These are phyloP conservation scores for Cryoendolithus antarcticus DNA, from an alignment of 2,329 filamentous ascomycete species.

Conservation along the genomic window DNA sequence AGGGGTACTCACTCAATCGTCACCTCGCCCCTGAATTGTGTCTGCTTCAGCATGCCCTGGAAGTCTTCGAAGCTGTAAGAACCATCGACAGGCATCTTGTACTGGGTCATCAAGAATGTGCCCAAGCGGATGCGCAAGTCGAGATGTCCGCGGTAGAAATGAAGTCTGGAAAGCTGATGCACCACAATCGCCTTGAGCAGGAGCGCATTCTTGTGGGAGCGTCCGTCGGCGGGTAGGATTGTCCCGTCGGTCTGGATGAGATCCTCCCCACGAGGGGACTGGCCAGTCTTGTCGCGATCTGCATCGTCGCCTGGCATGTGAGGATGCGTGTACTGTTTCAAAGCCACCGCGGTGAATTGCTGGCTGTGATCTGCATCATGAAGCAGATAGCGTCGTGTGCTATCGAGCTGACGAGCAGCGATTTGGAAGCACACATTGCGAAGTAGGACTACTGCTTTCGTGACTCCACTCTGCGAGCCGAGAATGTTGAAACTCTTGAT, in stretches of 20 bases:
- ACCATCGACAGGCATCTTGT: constrained; percentile 10
- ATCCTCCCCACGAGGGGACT: neutral
- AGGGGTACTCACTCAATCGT: constrained; percentile 21
- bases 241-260: neutral
- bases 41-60: constrained; percentile 17
- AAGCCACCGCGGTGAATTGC: neutral
- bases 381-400: constrained; percentile 16
- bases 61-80: constrained; percentile 21
- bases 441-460: constrained; percentile 22
- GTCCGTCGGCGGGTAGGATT: neutral
- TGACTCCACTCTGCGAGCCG: constrained; percentile 16
- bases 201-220: constrained; percentile 2
- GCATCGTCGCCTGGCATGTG: neutral
- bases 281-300: neutral
- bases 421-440: constrained; percentile 28
- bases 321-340: neutral
- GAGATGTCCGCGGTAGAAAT: constrained; percentile 23
- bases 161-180: constrained; percentile 16
- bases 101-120: constrained; percentile 18
- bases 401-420: constrained; percentile 16
- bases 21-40: constrained; percentile 18
- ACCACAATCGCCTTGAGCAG: constrained; percentile 10
- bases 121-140: constrained; percentile 25
- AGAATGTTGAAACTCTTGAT: constrained; percentile 20
- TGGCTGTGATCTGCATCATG: constrained; percentile 9